Conservation (phyloP, 495 filamentous ascomycete species). For the Tetracladium setigerum region DNA sequence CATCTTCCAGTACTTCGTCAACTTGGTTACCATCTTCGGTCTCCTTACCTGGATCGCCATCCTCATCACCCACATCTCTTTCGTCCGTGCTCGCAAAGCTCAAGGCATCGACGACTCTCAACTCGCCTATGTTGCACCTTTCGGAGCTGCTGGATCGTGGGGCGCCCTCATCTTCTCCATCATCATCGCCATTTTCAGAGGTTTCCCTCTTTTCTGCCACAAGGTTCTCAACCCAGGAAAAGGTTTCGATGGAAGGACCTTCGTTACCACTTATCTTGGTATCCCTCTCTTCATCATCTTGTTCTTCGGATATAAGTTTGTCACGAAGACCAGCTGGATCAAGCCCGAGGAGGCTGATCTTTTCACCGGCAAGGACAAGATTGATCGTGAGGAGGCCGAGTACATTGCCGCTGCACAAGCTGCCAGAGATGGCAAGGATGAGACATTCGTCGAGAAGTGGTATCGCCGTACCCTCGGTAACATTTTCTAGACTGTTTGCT, state of each 20-base stretch:
- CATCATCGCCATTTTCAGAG: slow-evolving; percentile 46
- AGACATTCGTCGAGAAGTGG: slow-evolving; percentile 3
- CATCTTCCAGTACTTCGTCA: slow-evolving; percentile 59
- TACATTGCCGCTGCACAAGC: slow-evolving; percentile 50
- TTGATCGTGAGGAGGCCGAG: slow-evolving; percentile 66
- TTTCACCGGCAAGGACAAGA: slow-evolving; percentile 57
- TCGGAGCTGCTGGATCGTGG: slow-evolving; percentile 55
- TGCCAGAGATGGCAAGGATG: slow-evolving; percentile 18
- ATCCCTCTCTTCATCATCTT: slow-evolving; percentile 47
- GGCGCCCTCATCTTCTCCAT: slow-evolving; percentile 48
- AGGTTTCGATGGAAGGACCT: slow-evolving; percentile 35
- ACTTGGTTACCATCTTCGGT: slow-evolving; percentile 47
- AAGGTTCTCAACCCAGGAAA: slow-evolving; percentile 37
- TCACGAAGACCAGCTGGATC: slow-evolving; percentile 38
- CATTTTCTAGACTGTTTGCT: slow-evolving; percentile 20
- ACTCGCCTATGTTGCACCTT: slow-evolving; percentile 49
- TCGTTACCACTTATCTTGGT: slow-evolving; percentile 52
- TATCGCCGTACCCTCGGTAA: slow-evolving; percentile 31
- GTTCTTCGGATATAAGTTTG: slow-evolving; percentile 47
- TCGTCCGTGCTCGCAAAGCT: slow-evolving; percentile 47
- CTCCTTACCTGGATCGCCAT: slow-evolving; percentile 57
- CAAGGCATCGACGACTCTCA: slow-evolving; percentile 45
- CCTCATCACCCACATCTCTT: slow-evolving; percentile 47
- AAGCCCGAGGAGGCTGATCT: slow-evolving; percentile 48
- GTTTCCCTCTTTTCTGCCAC: slow-evolving; percentile 48